Base-by-base conservation (phyloP, 202 grass and related monocot genomes). In the Zizania palustris region DNA sequence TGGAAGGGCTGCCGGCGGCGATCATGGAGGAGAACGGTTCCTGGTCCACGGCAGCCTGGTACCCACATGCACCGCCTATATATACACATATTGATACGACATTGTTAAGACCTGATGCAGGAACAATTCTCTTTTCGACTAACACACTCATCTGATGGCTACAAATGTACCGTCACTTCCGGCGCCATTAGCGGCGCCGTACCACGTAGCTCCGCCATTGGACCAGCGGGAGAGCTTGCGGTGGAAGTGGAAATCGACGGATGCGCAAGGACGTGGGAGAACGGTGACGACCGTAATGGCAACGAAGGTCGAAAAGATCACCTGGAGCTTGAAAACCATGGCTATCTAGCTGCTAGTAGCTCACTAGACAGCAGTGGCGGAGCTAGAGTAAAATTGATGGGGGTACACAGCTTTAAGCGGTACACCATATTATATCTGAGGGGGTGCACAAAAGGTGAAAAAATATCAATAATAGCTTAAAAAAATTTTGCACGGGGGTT, bases 11-110 rank as follows among this genome's bases (percentile, higher is more conserved):
- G 16, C 87, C 92, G 4, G 88, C 89, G 21, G 92, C 78, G 9
- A 88, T 88, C 92, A 96, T 83, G 72, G 89, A 92, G 14, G 92
- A 96, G 80, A 96, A 92, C 4, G 92, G 92, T 11, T 79, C 2
- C 35, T 67, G 72, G 59, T 75, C 40, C 57, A 96, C 92, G 69
- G 88, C 88, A 45, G 58, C 53, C 54, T 83, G 75, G 71, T 90
- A 96, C 10, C 92, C 89, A 18, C 92, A 92, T 39, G 85, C 77
- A 41, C 89, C 89, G 72, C 88, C 92, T 91, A 65, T 19, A 50
- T 58, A 34, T 3, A 5, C 44, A 45, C 9, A 41, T 15, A 9
- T 53, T 28, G 28, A n/a, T 51, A 55, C 54, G 39, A 5, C 50
- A 55, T 19, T 50, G 45, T 44, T 65, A 73, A 54, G 19, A 34